Base-by-base conservation (phyloP, 768 basidiomycete species). In the Tulasnella sp. region DNA sequence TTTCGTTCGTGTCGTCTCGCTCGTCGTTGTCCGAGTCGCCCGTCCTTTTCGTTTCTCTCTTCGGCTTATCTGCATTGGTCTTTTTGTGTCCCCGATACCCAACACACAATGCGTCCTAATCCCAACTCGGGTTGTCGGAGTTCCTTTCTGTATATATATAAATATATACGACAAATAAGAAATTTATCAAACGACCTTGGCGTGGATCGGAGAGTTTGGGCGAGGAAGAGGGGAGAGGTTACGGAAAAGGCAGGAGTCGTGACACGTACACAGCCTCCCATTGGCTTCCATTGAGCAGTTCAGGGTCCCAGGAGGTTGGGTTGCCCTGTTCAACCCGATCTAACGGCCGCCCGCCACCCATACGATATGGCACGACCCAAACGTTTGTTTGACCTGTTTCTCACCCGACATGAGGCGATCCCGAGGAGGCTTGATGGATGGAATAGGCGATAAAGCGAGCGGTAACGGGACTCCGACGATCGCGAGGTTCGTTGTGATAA, bases 181-280 rank as follows among this genome's bases (percentile, higher is more conserved):
- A 68, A 44, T 44, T 44, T 68, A 68, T 68, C 62, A 68, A 68
- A 27, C 62, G 34, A 31, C 34, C 34, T 68, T 16, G n/a, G n/a
- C 16, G 62, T 34, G 9, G 62, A 68, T 68, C 62, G n/a, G 62
- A 68, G 62, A 68, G 62, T 68, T 68, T 34, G 34, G 7, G n/a
- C 7, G 18, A 34, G 12, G n/a, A n/a, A 5, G 21, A 52, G 48
- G 42, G 14, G 16, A 24, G n/a, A 24, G 62, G 18, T 68, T 68
- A 68, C 62, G 62, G 62, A 68, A 68, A 68, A 68, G 62, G 62
- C 27, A 68, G 62, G 62, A 68, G 34, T 31, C 31, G 62, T 36
- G 62, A 68, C 62, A 68, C 62, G 62, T 68, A 68, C 62, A 68
- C 62, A 68, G 62, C 62, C 62, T 68, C 62, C 62, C 62, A 68